Evolutionary conservation across 1,284 basidiomycete species (phyloP).

Genomic region (Sanguinoderma infundibulare): DNA sequence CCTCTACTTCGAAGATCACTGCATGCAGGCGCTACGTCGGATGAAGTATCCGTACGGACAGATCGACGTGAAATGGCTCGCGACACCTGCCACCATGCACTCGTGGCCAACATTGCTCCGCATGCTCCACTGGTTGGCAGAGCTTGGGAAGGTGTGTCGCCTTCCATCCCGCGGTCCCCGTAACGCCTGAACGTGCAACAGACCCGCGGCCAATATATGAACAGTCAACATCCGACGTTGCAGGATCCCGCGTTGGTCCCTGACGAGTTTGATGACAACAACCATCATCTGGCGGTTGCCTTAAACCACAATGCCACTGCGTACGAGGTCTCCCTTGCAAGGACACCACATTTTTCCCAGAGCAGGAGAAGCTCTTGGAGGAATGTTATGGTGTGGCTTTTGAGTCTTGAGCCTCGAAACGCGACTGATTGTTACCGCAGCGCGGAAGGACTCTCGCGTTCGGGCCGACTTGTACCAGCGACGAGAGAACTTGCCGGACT

Average conservation of each 20-base stretch:
- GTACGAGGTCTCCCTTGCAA: slow-evolving; percentile 75
- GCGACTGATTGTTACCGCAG: slow-evolving; percentile 39
- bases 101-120: slow-evolving; percentile 85
- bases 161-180: neutral
- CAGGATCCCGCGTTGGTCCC: slow-evolving; percentile 65
- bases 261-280: slow-evolving; percentile 72
- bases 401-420: neutral
- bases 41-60: slow-evolving; percentile 78
- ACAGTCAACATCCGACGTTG: slow-evolving; percentile 65
- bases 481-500: slow-evolving; percentile 47
- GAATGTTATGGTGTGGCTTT: slow-evolving; percentile 71
- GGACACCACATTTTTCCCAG: slow-evolving; percentile 73
- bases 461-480: slow-evolving; percentile 64
- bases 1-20: slow-evolving; percentile 80
- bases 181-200: slow-evolving; percentile 8
- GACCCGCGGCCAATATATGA: slow-evolving; percentile 56
- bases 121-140: slow-evolving; percentile 87
- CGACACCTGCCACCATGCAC: slow-evolving; percentile 82
- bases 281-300: slow-evolving; percentile 75
- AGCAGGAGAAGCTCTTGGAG: slow-evolving; percentile 71
- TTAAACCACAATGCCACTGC: slow-evolving; percentile 76
- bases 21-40: slow-evolving; percentile 72
- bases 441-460: slow-evolving; percentile 67
- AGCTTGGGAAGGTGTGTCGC: slow-evolving; percentile 71
- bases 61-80: slow-evolving; percentile 83